A percentile compares a stretch with the other conserved stretches of the same genome.
Evolutionary conservation across 225 moss, liverwort and hornwort species (phyloP).

Genomic region (Physcomitrellopsis africana): DNA sequence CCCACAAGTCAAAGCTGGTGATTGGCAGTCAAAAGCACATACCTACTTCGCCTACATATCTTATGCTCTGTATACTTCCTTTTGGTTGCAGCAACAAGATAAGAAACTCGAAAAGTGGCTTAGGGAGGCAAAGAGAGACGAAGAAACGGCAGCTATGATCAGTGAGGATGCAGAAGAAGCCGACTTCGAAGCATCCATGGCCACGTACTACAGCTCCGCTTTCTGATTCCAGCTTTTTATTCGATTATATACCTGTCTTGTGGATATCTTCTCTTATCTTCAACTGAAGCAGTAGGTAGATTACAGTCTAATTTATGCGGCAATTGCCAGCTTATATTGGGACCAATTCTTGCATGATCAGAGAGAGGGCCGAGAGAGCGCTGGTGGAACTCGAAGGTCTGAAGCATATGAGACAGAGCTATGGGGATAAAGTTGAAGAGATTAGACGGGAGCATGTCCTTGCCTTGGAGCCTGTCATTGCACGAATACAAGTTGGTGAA

Average conservation of each 20-base stretch:
- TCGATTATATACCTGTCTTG: conserved; percentile 8
- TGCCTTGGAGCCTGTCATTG: conserved; percentile 75
- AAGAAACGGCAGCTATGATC: conserved; percentile 70
- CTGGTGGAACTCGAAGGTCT: conserved; percentile 67
- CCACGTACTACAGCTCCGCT: conserved; percentile 27
- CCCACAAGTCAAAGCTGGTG: no score
- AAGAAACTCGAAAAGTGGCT: conserved; percentile 53
- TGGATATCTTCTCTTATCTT: conserved; percentile 3
- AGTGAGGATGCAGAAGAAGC: conserved; percentile 82
- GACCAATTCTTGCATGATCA: conserved; percentile 28
- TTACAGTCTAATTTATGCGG: conserved; percentile 12
- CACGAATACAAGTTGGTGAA: conserved; percentile 72
- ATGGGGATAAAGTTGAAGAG: conserved; percentile 58
- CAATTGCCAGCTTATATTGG: conserved; percentile 6
- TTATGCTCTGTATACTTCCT: not conserved
- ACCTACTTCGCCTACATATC: no score
- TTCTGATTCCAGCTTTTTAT: not conserved
- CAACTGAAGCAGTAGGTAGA: not conserved
- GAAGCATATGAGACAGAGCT: conserved; percentile 48
- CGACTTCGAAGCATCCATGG: conserved; percentile 67
- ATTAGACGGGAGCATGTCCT: conserved; percentile 78
- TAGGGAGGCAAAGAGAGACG: conserved; percentile 50
- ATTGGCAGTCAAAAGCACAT: no score
- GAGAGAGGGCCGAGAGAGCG: conserved; percentile 67
- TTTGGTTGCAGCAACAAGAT: conserved; percentile 52